Conservation (phyloP, 1,284 basidiomycete genomes). For the Papiliotrema fonsecae region DNA sequence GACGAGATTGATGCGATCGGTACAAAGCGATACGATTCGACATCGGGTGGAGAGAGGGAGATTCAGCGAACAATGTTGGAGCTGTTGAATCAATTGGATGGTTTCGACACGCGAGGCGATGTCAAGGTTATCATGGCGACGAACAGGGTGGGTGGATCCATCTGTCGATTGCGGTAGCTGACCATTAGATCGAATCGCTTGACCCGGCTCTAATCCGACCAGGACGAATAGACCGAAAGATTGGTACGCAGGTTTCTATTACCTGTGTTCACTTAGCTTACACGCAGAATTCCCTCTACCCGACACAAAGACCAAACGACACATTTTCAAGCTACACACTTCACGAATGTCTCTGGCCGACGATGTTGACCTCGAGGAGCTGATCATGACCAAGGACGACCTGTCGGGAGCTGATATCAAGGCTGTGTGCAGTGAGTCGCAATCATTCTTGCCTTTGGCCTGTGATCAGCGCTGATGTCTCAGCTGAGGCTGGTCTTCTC, state of each 20-base stretch:
- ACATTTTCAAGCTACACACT: constrained; percentile 97
- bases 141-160: constrained; percentile 39
- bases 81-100: constrained; percentile 94
- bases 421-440: constrained; percentile 68
- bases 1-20: constrained; percentile 99
- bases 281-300: constrained; percentile 78
- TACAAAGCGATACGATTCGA: constrained; percentile 95
- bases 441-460: background rate
- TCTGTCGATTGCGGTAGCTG: constrained; percentile 12
- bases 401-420: constrained; percentile 97
- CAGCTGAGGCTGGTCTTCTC: constrained; percentile 84
- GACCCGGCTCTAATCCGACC: constrained; percentile 97
- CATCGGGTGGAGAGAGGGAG: constrained; percentile 95
- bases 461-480: constrained; percentile 8
- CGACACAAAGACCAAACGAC: constrained; percentile 92
- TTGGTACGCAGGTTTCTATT: constrained; percentile 50
- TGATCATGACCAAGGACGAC: constrained; percentile 94
- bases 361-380: constrained; percentile 95
- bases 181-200: constrained; percentile 89
- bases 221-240: constrained; percentile 97
- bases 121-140: constrained; percentile 75
- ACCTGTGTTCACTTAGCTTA: background rate
- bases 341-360: constrained; percentile 87
- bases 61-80: constrained; percentile 99
- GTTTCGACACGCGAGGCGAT: constrained; percentile 97